phyloP scores from a whole-genome alignment of 148 eudicot species.

The Arbutus unedo region DNA sequence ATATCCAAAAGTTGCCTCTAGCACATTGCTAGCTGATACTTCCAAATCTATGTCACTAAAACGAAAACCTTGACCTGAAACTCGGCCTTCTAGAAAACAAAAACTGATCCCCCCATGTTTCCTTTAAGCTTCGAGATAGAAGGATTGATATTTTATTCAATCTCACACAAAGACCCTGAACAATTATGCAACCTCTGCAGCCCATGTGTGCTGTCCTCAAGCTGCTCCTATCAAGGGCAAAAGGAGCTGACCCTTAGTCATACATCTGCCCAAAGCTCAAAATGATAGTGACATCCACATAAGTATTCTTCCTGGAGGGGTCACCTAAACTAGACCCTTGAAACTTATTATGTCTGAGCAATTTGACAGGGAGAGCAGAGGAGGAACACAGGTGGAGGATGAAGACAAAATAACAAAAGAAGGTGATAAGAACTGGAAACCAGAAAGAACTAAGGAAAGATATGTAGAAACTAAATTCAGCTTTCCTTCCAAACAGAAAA shows the following conservation, averaged over 20 bases:
- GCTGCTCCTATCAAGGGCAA: slow-evolving; percentile 16
- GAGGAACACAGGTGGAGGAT: neutral
- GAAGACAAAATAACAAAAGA: neutral
- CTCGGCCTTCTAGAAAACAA: slow-evolving; percentile 13
- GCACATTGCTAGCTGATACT: neutral
- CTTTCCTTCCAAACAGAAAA: slow-evolving; percentile 24
- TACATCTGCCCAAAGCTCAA: neutral
- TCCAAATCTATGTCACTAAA: neutral
- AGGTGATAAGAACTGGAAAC: slow-evolving; percentile 7
- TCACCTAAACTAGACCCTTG: slow-evolving; percentile 13
- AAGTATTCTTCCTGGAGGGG: neutral
- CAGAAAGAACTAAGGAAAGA: slow-evolving; percentile 7
- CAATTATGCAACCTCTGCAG: neutral
- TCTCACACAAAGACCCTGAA: slow-evolving; percentile 14
- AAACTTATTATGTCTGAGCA: neutral
- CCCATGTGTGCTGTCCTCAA: slow-evolving; percentile 15
- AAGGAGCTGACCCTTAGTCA: neutral
- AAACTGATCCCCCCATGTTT: neutral
- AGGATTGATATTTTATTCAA: neutral
- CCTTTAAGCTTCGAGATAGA: slow-evolving; percentile 10
- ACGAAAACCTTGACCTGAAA: slow-evolving; percentile 15
- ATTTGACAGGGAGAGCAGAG: slow-evolving; percentile 1
- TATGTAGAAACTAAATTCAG: slow-evolving; percentile 14
- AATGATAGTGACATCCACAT: slow-evolving; percentile 9
- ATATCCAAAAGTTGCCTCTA: slow-evolving; percentile 11